Evolutionary conservation across 768 basidiomycete genomes (phyloP).

Genomic region (Leccinum arenicola): DNA sequence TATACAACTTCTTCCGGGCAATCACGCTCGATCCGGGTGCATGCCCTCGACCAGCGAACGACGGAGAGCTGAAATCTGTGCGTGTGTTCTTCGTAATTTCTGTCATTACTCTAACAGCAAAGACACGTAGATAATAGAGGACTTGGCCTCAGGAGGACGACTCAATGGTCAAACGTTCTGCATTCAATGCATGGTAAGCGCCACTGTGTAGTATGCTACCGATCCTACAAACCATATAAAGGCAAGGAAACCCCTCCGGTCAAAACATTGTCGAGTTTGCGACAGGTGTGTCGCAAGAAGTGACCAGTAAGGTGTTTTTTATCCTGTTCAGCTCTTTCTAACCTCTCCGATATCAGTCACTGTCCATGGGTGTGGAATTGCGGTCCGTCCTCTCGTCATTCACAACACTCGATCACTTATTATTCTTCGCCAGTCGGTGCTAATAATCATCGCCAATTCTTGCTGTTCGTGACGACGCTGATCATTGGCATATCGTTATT

Average conservation of each 20-base stretch:
- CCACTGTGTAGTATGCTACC: background rate
- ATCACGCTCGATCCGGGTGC: constrained; percentile 87
- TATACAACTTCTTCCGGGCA: constrained; percentile 89
- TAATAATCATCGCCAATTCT: constrained; percentile 94
- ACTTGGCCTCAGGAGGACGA: constrained; percentile 80
- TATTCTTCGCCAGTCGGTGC: constrained; percentile 61
- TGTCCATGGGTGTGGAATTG: constrained; percentile 99
- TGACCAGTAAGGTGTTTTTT: constrained; percentile 72
- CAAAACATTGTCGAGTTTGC: constrained; percentile 93
- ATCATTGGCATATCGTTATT: constrained; percentile 79
- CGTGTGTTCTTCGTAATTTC: constrained; percentile 23
- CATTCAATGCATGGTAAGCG: constrained; percentile 84
- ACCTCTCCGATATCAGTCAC: constrained; percentile 51
- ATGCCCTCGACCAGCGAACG: constrained; percentile 76
- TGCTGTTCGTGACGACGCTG: constrained; percentile 86
- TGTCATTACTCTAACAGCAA: background rate
- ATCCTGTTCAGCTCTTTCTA: background rate
- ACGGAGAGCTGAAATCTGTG: constrained; percentile 85
- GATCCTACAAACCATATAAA: constrained; percentile 22
- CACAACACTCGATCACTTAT: background rate
- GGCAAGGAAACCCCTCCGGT: constrained; percentile 88
- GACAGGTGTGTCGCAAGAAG: constrained; percentile 86
- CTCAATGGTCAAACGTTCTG: constrained; percentile 97
- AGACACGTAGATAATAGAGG: constrained; percentile 72
- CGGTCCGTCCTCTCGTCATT: constrained; percentile 48